Evolutionary conservation across 106 monocot species (phyloP).

Genomic region (Dendrobium catenatum): DNA sequence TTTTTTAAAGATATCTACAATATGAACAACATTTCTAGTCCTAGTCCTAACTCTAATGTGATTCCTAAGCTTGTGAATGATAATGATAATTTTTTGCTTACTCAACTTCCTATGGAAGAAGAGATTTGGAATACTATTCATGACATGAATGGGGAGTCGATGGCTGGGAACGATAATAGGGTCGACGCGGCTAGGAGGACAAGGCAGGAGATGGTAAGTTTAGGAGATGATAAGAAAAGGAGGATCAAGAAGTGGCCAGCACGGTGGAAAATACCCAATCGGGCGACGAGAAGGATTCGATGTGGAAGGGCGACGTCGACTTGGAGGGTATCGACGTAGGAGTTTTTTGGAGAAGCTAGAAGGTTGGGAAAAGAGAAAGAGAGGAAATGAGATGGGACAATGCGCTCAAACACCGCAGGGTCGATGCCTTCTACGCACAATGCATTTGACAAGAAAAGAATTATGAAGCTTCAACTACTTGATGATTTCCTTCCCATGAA

Average conservation of each 20-base stretch:
- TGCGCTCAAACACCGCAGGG: constrained; percentile 24
- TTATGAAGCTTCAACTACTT: too few species aligned
- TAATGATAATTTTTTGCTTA: too few species aligned
- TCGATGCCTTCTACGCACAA: neutral
- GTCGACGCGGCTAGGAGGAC: constrained; percentile 27
- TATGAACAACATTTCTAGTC: too few species aligned
- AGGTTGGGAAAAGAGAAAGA: constrained; percentile 58
- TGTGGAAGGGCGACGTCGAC: constrained; percentile 45
- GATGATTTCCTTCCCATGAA: too few species aligned
- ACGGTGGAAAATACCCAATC: constrained; percentile 78
- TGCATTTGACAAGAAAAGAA: too few species aligned
- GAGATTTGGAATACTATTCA: too few species aligned
- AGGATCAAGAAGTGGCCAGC: constrained; percentile 63
- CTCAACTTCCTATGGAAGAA: too few species aligned
- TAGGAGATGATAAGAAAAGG: constrained; percentile 18
- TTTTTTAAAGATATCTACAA: too few species aligned
- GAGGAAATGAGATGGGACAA: constrained; percentile 52
- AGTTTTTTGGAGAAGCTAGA: constrained; percentile 8
- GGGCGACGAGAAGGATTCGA: neutral
- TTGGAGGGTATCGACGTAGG: constrained; percentile 22
- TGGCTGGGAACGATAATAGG: constrained; percentile 7
- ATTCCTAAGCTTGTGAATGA: too few species aligned
- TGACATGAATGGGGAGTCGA: too few species aligned
- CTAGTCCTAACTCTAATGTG: too few species aligned
- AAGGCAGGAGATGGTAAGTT: constrained; percentile 24